These are phyloP conservation scores for Globisporangium mamillatum DNA, from an alignment of 352 stramenopile species.

Conservation along the genomic window DNA sequence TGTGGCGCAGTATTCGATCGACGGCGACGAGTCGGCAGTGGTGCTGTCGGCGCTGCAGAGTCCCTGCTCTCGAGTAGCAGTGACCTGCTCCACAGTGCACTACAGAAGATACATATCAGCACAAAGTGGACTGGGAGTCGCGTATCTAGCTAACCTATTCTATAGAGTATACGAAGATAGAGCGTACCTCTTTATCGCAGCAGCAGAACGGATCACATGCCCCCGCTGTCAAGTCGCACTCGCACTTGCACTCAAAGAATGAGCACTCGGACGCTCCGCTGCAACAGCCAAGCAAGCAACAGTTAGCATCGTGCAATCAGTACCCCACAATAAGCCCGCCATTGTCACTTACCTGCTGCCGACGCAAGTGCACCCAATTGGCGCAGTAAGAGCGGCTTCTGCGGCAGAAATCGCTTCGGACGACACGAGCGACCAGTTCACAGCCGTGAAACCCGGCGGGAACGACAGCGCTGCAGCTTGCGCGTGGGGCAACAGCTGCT, in stretches of 20 bases:
- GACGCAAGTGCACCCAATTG: slow-evolving; percentile 39
- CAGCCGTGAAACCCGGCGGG: slow-evolving; percentile 24
- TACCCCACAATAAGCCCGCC: too few species aligned
- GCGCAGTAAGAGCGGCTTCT: slow-evolving; percentile 22
- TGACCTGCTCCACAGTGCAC: slow-evolving; percentile 31
- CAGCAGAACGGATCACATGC: slow-evolving; percentile 48
- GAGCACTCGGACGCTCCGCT: slow-evolving; percentile 20
- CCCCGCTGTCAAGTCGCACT: slow-evolving; percentile 44
- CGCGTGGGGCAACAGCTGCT: neutral
- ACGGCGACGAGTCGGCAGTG: neutral
- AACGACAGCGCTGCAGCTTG: slow-evolving; percentile 4
- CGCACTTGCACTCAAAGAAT: slow-evolving; percentile 43
- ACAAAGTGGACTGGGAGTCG: neutral
- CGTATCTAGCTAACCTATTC: too few species aligned
- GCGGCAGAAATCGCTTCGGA: slow-evolving; percentile 24
- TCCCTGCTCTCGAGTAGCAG: slow-evolving; percentile 12
- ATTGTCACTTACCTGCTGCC: slow-evolving; percentile 19
- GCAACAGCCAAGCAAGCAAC: neutral
- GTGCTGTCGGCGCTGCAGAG: slow-evolving; percentile 22
- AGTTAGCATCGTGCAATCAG: neutral
- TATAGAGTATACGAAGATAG: neutral
- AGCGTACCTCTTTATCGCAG: slow-evolving; percentile 38
- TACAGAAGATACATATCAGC: slow-evolving; percentile 7
- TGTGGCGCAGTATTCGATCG: slow-evolving; percentile 43
- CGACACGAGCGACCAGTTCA: slow-evolving; percentile 49